These are phyloP conservation scores for Suillus paluster DNA, from an alignment of 768 basidiomycete genomes.

Conservation along the genomic window DNA sequence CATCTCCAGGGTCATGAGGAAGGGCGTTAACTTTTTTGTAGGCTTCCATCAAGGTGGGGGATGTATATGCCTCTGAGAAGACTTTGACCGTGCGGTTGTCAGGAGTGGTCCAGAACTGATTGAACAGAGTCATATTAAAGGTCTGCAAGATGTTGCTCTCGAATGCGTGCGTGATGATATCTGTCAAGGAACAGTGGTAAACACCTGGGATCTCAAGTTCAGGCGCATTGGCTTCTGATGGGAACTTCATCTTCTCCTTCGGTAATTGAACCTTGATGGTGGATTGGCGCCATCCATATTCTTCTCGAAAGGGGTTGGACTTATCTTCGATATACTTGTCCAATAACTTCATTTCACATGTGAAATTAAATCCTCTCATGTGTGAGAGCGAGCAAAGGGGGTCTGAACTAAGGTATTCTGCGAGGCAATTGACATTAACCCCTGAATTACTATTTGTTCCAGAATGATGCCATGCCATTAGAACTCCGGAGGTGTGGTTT, in stretches of 20 bases:
- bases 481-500: constrained; percentile 14
- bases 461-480: constrained; percentile 1
- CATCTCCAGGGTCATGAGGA: constrained; percentile 11
- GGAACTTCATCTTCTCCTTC: constrained; percentile 11
- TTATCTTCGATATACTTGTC: constrained; percentile 13
- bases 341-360: constrained; percentile 16
- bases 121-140: constrained; percentile 14
- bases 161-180: constrained; percentile 11
- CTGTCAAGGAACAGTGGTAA: not conserved
- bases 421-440: not conserved
- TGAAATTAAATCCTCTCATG: constrained; percentile 25
- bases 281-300: constrained; percentile 26
- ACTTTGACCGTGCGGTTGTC: not conserved
- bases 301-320: constrained; percentile 16
- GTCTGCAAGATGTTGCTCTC: not conserved
- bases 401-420: not conserved
- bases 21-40: constrained; percentile 5
- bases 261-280: constrained; percentile 15
- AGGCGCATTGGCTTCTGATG: constrained; percentile 7
- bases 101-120: not conserved
- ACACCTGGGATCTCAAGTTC: not conserved
- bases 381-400: not conserved
- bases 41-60: constrained; percentile 1
- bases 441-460: constrained; percentile 21
- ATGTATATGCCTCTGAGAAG: constrained; percentile 8